Conservation (phyloP, 768 basidiomycete genomes). For the Strobilomyces dryophilus region DNA sequence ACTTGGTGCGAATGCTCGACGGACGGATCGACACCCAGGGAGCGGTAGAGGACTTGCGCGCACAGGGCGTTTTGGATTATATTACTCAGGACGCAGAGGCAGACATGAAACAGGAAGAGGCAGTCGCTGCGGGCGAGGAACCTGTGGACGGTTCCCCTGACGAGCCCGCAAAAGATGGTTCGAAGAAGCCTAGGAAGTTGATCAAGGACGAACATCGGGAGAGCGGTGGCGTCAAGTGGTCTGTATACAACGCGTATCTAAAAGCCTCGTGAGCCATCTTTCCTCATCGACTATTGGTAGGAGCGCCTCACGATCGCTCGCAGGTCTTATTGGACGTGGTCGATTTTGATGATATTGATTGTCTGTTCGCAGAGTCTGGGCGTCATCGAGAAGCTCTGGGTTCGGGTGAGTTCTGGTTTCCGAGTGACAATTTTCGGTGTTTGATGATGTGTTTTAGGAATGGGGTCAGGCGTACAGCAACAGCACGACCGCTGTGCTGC, state of each 20-base stretch:
- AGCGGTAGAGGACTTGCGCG: constrained; percentile 57
- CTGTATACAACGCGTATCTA: constrained; percentile 62
- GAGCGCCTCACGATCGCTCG: neutral
- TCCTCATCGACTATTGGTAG: neutral
- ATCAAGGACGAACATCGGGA: constrained; percentile 81
- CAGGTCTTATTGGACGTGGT: constrained; percentile 33
- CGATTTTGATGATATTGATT: constrained; percentile 19
- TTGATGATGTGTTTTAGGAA: constrained; percentile 14
- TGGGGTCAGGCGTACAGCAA: constrained; percentile 27
- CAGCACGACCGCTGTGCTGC: constrained; percentile 3
- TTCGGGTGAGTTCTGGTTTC: constrained; percentile 16
- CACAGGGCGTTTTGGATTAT: constrained; percentile 55
- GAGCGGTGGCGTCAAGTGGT: constrained; percentile 79
- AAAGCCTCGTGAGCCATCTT: constrained; percentile 51
- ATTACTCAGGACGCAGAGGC: constrained; percentile 53
- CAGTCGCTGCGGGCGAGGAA: constrained; percentile 13
- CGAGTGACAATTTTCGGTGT: neutral
- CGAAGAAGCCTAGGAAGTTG: constrained; percentile 67
- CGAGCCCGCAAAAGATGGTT: neutral
- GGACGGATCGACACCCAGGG: constrained; percentile 79
- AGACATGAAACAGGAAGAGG: constrained; percentile 43
- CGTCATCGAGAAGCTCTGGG: constrained; percentile 30
- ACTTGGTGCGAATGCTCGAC: constrained; percentile 75
- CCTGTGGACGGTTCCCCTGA: constrained; percentile 2
- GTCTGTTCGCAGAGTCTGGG: constrained; percentile 22